These are phyloP conservation scores for Pseudogymnoascus verrucosus DNA, from an alignment of 2,329 filamentous ascomycete genomes.

Conservation along the genomic window DNA sequence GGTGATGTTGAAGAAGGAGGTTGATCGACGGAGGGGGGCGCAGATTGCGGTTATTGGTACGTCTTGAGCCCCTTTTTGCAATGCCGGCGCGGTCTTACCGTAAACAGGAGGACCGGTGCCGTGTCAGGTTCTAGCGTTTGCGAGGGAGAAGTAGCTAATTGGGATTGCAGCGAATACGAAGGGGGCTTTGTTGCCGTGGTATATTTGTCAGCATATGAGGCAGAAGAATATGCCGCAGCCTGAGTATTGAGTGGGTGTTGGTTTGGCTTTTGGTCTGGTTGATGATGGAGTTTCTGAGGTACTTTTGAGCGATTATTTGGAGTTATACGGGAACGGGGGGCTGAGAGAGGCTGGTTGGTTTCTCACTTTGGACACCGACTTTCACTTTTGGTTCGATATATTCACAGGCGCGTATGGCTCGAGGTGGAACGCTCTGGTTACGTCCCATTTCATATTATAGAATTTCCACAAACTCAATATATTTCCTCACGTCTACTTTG, in stretches of 20 bases:
- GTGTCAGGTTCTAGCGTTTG: not conserved
- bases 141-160: not conserved
- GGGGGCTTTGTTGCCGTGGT: not conserved
- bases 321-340: not conserved
- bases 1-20: constrained; percentile 58
- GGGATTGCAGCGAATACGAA: not conserved
- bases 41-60: not conserved
- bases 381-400: not conserved
- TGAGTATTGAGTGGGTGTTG: not conserved
- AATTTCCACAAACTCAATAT: not conserved
- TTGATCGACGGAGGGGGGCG: constrained; percentile 35
- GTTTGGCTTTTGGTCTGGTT: not conserved
- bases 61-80: not conserved
- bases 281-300: not conserved
- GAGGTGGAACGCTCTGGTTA: not conserved
- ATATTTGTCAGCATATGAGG: not conserved
- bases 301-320: not conserved
- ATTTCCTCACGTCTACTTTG: not conserved
- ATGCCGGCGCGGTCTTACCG: not conserved
- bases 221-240: not conserved
- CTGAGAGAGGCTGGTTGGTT: not conserved
- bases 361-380: not conserved
- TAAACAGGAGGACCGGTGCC: not conserved
- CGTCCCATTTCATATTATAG: not conserved
- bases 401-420: not conserved